Evolutionary conservation across 306 rosid genomes (phyloP).

Genomic region (Dryas alaskensis): DNA sequence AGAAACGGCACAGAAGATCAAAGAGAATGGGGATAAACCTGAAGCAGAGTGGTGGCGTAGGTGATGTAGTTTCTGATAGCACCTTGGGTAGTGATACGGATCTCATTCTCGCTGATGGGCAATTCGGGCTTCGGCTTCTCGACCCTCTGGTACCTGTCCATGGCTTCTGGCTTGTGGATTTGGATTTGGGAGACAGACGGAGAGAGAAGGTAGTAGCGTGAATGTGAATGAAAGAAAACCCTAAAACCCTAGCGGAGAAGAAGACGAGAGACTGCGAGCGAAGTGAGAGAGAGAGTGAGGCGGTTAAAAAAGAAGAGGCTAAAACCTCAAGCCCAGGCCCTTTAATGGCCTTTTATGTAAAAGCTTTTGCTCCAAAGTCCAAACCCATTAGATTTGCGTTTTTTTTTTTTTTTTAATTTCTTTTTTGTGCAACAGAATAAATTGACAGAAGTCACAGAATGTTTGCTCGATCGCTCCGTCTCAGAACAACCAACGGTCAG

Average conservation of each 20-base stretch:
- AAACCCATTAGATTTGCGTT: too few species aligned
- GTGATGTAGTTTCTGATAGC: conserved; percentile 96
- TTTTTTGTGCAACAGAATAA: too few species aligned
- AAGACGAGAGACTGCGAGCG: neutral
- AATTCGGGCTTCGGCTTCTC: conserved; percentile 77
- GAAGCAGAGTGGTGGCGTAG: conserved; percentile 87
- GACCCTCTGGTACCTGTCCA: conserved; percentile 94
- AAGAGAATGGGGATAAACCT: conserved; percentile 37
- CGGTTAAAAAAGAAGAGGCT: neutral
- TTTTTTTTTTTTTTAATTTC: too few species aligned
- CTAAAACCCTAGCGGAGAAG: conserved; percentile 57
- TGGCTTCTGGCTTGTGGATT: conserved; percentile 24
- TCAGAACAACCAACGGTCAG: neutral
- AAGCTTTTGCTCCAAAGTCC: too few species aligned
- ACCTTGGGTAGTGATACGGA: conserved; percentile 94
- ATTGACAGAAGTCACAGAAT: neutral
- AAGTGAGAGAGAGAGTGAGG: neutral
- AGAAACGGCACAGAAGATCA: neutral
- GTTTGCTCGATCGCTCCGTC: too few species aligned
- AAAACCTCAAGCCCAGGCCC: neutral
- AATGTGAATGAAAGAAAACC: conserved; percentile 29
- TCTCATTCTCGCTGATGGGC: conserved; percentile 83
- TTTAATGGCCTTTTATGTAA: too few species aligned
- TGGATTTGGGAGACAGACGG: conserved; percentile 3
- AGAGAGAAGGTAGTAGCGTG: too few species aligned